Conservation (phyloP, 176 grass and related monocot species). For the Musa itinerans region DNA sequence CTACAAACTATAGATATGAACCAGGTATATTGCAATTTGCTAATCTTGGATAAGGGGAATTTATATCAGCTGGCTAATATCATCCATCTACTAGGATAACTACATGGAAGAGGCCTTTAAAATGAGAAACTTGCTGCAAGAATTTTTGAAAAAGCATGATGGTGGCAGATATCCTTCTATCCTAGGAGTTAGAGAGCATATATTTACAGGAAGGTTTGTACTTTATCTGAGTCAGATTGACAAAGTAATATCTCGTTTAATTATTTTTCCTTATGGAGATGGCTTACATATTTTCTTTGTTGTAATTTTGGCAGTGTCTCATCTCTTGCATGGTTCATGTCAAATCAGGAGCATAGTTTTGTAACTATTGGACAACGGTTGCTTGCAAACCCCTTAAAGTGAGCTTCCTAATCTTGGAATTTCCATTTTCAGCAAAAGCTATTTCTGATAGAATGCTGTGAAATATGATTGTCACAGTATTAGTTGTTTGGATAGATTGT, state of each 20-base stretch:
- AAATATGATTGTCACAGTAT: too few species aligned
- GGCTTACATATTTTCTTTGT: conserved; percentile 27
- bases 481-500: too few species aligned
- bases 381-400: conserved; percentile 83
- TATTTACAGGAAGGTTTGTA: conserved; percentile 88
- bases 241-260: neutral
- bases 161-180: conserved; percentile 68
- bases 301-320: conserved; percentile 59
- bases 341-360: conserved; percentile 95
- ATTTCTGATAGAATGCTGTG: neutral
- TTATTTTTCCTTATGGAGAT: conserved; percentile 4
- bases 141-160: conserved; percentile 61
- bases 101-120: conserved; percentile 97
- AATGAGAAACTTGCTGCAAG: conserved; percentile 96
- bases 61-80: neutral
- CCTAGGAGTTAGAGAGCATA: conserved; percentile 93
- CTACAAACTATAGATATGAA: conserved; percentile 98
- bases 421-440: neutral
- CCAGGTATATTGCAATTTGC: conserved; percentile 48
- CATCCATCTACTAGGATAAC: conserved; percentile 61
- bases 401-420: conserved; percentile 25
- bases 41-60: neutral
- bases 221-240: neutral
- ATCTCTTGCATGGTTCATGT: conserved; percentile 99
- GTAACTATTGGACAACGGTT: conserved; percentile 89